Base-by-base conservation (phyloP, 140 eudicot species). In the Cichorium intybus region DNA sequence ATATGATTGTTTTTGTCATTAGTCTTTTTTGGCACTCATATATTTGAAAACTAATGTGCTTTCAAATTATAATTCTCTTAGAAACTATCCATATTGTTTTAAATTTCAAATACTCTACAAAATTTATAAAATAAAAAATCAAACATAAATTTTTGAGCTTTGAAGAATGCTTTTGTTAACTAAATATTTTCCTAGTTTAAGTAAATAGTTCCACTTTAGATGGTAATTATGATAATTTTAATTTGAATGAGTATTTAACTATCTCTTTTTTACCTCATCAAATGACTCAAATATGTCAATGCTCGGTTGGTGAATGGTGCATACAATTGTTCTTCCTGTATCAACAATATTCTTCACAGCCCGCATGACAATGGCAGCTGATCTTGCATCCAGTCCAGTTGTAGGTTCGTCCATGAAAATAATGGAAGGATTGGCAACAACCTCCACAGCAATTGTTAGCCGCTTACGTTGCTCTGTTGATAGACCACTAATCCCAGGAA, bases 391-490 rank as follows among this genome's bases (percentile, higher is more conserved):
- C 73, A 87, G 58, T 27, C 97, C 97, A 12, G 97, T 84, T 3
- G 96, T 91, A 7, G 97, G 97, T 52, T 92, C 98, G 72, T 92
- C 98, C 89, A 88, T 88, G 66, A 92, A 92, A 17, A 92, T 85
- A 31, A 92, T 85, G 0, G 96, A 83, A 18, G 96, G 98, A 62
- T 92, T 92, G 29, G 98, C 88, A 8, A 92, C 96, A 48, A 87
- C 88, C 74, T 91, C 95, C 24, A 91, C 97, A 10, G 95, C 96
- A 66, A 91, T 85, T 3, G 98, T 92, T n/a, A 92, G 87, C 53
- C 98, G 77, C 69, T 92, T 92, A 14, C 96, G 80, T 60, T 92
- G 96, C 81, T 92, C 98, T 24, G 92, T 92, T 64, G 98, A 88
- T 54, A 92, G 64, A 33, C 98, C 95, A 71, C 53, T 71, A 41